These are phyloP conservation scores for Pythium coloratum DNA, from an alignment of 352 stramenopile species.

Conservation along the genomic window DNA sequence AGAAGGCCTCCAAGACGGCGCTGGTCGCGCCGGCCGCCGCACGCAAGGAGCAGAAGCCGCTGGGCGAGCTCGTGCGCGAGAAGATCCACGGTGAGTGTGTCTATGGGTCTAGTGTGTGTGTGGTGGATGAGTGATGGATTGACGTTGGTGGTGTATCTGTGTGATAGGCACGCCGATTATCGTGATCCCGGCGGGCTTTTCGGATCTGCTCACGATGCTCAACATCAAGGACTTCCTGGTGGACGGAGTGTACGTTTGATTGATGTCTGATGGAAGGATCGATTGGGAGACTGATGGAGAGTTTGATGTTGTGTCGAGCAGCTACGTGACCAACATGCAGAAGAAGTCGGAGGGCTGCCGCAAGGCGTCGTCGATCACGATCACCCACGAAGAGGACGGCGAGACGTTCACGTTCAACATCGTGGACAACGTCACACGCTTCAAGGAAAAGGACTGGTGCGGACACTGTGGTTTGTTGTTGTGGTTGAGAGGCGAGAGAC, in stretches of 20 bases:
- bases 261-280: not conserved
- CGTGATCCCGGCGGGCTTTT: conserved; percentile 86
- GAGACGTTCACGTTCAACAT: conserved; percentile 86
- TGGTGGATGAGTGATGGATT: not conserved
- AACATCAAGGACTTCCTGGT: conserved; percentile 89
- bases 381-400: conserved; percentile 81
- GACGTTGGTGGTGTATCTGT: not conserved
- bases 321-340: conserved; percentile 72
- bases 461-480: conserved; percentile 4
- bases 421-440: conserved; percentile 84
- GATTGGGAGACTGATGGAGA: not conserved
- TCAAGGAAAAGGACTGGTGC: conserved; percentile 88
- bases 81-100: conserved; percentile 60
- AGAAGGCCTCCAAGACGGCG: conserved; percentile 76
- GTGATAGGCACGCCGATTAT: conserved; percentile 86
- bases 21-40: conserved; percentile 42
- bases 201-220: conserved; percentile 87
- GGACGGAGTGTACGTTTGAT: conserved; percentile 72
- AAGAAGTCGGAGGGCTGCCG: conserved; percentile 83
- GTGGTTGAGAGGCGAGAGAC: not conserved
- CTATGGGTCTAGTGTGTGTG: not conserved
- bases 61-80: conserved; percentile 68
- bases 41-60: conserved; percentile 66
- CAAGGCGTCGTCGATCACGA: conserved; percentile 82
- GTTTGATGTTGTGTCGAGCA: conserved; percentile 6